Percentiles rank a stretch among this genome's conserved stretches.
Conservation (phyloP, 1,139 yeast species). For the Torulaspora globosa region DNA sequence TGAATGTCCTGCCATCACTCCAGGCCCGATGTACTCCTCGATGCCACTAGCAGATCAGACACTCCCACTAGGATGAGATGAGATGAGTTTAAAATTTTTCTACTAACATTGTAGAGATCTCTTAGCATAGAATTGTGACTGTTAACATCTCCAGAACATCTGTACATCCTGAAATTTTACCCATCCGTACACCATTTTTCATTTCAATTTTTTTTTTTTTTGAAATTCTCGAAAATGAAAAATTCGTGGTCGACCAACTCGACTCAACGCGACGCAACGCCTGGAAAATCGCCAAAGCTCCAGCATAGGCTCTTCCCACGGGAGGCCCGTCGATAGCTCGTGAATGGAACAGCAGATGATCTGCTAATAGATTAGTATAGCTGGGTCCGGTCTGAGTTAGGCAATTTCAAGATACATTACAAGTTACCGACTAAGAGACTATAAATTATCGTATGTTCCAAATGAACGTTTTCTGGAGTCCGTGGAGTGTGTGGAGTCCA, state of each 20-base stretch:
- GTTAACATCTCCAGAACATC: constrained; percentile 2
- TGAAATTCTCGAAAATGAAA: background rate
- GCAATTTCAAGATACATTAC: background rate
- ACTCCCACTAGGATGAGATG: constrained; percentile 17
- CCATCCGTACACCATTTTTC: too few relatives aligned
- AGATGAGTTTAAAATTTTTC: constrained; percentile 19
- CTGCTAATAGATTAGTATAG: background rate
- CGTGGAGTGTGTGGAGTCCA: background rate
- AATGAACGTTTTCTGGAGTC: background rate
- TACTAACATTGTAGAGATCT: background rate
- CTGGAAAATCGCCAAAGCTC: constrained; percentile 3
- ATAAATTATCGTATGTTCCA: constrained; percentile 19
- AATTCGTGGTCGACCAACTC: background rate
- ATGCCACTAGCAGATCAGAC: background rate
- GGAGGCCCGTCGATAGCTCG: constrained; percentile 1
- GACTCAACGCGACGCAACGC: constrained; percentile 1
- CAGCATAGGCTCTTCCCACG: constrained; percentile 1
- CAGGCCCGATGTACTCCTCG: background rate
- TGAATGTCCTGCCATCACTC: constrained; percentile 63
- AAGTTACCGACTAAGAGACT: constrained; percentile 15
- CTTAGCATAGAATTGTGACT: background rate
- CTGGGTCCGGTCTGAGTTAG: background rate
- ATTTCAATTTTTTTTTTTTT: too few relatives aligned
- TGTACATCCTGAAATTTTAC: background rate
- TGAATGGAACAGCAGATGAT: background rate